Evolutionary conservation across 352 stramenopile species (phyloP).

Genomic region (Phytopythium vexans): DNA sequence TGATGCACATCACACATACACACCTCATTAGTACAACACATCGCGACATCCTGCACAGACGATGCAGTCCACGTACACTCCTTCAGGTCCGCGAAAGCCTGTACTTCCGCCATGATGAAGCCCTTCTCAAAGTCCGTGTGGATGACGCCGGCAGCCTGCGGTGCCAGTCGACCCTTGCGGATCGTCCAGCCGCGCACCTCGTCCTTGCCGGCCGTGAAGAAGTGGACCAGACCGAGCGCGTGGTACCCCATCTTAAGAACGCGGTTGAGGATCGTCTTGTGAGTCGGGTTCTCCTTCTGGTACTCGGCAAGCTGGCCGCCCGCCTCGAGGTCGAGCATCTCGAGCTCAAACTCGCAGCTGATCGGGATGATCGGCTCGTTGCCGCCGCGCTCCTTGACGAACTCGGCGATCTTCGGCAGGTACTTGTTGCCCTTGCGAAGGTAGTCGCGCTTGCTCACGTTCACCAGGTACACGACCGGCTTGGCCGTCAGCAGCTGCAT

Average conservation of each 20-base stretch:
- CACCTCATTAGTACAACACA: conserved; percentile 3
- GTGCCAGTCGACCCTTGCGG: conserved; percentile 94
- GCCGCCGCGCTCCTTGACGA: conserved; percentile 94
- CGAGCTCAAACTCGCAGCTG: conserved; percentile 98
- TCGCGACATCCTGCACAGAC: not conserved
- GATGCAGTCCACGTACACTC: conserved; percentile 57
- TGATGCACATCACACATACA: conserved; percentile 16
- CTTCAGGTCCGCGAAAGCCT: conserved; percentile 88
- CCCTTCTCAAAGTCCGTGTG: conserved; percentile 99
- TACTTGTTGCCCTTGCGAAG: conserved; percentile 98
- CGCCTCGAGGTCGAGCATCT: conserved; percentile 83
- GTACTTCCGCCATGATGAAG: conserved; percentile 97
- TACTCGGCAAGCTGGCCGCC: conserved; percentile 56
- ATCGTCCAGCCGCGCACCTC: conserved; percentile 99
- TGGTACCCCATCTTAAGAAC: conserved; percentile 98
- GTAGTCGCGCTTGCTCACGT: conserved; percentile 99
- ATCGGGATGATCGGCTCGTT: conserved; percentile 97
- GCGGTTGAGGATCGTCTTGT: conserved; percentile 93
- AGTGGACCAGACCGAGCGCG: conserved; percentile 98
- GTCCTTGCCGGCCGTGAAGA: conserved; percentile 98
- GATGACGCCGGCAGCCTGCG: conserved; percentile 98
- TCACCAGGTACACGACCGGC: conserved; percentile 98
- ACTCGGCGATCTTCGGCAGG: conserved; percentile 97
- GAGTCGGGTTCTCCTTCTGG: conserved; percentile 78
- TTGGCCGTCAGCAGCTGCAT: conserved; percentile 93